Evolutionary conservation across 805 yeast species (phyloP).

Genomic region (Cyberlindnera petersonii): DNA sequence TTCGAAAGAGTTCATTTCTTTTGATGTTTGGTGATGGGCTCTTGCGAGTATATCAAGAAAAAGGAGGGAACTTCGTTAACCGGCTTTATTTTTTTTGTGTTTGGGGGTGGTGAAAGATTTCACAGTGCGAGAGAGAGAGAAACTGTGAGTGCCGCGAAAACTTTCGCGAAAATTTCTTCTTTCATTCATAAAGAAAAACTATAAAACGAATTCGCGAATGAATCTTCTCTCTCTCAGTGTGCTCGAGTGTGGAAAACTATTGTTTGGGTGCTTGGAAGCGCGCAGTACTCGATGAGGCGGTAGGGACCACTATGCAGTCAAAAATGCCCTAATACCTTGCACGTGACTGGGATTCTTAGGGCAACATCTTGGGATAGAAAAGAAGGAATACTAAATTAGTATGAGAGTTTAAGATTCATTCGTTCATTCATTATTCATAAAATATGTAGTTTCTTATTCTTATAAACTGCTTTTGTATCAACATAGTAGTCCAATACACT

Average conservation of each 20-base stretch:
- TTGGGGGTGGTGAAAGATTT: conserved; percentile 17
- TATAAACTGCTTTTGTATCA: conserved; percentile 4
- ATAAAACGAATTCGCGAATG: no score
- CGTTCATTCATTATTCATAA: not conserved
- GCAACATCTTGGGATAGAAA: not conserved
- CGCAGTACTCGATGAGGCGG: not conserved
- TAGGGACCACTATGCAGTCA: not conserved
- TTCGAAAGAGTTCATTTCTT: conserved; percentile 68
- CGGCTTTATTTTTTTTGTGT: not conserved
- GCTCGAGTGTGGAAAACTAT: no score
- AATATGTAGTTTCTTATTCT: not conserved
- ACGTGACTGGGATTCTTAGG: not conserved
- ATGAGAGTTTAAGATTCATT: not conserved
- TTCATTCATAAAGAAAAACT: no score
- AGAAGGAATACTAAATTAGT: no score
- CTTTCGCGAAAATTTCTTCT: no score
- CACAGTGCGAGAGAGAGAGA: conserved; percentile 5
- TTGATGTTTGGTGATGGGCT: conserved; percentile 14
- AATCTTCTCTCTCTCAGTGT: no score
- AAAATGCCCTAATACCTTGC: not conserved
- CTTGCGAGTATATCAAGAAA: no score
- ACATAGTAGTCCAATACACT: conserved; percentile 11
- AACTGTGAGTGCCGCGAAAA: no score
- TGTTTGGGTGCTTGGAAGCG: no score
- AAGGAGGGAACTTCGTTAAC: no score